phyloP scores from a whole-genome alignment of 2,329 filamentous ascomycete genomes.

The Nemania serpens region DNA sequence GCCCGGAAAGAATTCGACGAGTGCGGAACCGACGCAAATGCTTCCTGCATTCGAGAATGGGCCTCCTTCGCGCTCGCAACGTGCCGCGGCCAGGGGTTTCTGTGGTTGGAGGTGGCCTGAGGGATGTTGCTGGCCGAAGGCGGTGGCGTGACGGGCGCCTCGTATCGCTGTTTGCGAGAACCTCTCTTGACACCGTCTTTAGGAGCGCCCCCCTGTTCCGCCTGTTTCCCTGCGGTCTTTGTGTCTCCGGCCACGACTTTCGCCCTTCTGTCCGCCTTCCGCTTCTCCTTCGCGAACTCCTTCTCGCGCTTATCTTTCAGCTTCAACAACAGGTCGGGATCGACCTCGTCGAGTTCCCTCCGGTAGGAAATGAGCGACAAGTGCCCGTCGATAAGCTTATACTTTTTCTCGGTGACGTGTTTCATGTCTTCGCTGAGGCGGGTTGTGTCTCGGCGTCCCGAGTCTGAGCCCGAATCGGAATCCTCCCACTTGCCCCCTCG shows the following conservation, averaged over 20 bases:
- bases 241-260: background rate
- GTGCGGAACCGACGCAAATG: too few relatives aligned
- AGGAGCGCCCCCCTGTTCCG: too few relatives aligned
- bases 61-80: too few relatives aligned
- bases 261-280: background rate
- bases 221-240: too few relatives aligned
- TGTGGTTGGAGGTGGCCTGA: too few relatives aligned
- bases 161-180: too few relatives aligned
- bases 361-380: slow-evolving; percentile 30
- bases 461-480: background rate
- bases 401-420: slow-evolving; percentile 14
- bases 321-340: background rate
- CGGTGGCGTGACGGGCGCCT: too few relatives aligned
- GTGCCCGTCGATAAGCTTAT: slow-evolving; percentile 22
- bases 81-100: too few relatives aligned
- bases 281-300: background rate
- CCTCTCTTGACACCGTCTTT: too few relatives aligned
- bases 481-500: background rate
- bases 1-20: background rate
- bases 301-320: slow-evolving; percentile 6
- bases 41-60: background rate
- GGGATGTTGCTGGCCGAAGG: too few relatives aligned
- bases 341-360: slow-evolving; percentile 8
- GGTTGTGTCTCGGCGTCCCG: background rate
- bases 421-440: slow-evolving; percentile 16